A percentile compares a stretch with the other conserved stretches of the same genome.
Evolutionary conservation across 345 rosid genomes (phyloP).

Genomic region (Sonneratia caseolaris): DNA sequence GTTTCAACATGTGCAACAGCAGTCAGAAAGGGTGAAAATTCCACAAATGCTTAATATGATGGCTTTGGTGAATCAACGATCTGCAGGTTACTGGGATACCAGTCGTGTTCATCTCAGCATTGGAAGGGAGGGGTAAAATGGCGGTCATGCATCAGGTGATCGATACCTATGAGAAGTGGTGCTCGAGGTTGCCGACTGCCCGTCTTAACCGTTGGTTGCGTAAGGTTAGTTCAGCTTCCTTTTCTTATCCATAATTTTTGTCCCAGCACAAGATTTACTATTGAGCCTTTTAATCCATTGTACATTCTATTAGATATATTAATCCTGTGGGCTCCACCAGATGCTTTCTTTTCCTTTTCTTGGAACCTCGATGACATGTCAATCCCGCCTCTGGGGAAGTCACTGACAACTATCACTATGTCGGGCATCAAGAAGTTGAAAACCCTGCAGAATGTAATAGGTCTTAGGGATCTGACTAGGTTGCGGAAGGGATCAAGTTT

Average conservation of each 20-base stretch:
- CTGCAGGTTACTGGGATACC: slow-evolving; percentile 79
- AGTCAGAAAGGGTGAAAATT: not conserved
- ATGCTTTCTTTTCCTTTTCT: not conserved
- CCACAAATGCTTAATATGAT: not conserved
- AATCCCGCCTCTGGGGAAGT: not conserved
- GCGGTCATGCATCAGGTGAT: slow-evolving; percentile 67
- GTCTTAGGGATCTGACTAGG: not conserved
- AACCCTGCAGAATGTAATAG: not conserved
- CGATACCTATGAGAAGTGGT: slow-evolving; percentile 76
- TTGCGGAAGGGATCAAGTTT: not conserved
- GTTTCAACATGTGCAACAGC: not conserved
- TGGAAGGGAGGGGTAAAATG: slow-evolving; percentile 73
- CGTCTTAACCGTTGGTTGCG: slow-evolving; percentile 86
- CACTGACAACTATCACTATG: not conserved
- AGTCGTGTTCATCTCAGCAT: slow-evolving; percentile 72
- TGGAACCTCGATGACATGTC: not conserved
- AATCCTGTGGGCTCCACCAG: not conserved
- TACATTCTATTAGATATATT: not conserved
- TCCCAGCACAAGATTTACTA: not conserved
- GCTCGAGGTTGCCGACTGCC: slow-evolving; percentile 77
- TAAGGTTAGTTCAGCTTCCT: slow-evolving; percentile 39
- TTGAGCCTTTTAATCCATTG: not conserved
- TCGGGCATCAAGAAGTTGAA: not conserved
- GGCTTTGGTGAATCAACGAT: slow-evolving; percentile 1
- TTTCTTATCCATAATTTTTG: not conserved